A percentile compares a stretch with the other conserved stretches of the same genome.
Evolutionary conservation across 208 protist species (phyloP).

Genomic region (Acanthamoeba sp.): DNA sequence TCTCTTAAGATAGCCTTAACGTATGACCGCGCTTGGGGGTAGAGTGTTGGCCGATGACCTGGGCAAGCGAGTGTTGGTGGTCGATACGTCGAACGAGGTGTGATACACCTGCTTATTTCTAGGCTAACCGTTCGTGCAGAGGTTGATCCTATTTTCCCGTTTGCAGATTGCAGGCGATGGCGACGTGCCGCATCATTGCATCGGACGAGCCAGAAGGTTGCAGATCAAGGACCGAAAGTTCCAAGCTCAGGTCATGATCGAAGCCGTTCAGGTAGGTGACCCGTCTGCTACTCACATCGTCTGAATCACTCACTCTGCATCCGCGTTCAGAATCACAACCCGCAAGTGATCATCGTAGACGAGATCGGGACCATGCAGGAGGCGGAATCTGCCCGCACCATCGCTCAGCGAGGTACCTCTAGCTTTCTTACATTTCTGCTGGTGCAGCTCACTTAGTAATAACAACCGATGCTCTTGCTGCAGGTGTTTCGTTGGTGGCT

Average conservation of each 20-base stretch:
- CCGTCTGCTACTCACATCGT: not conserved
- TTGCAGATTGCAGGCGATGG: slow-evolving; percentile 75
- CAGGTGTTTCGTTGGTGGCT: slow-evolving; percentile 67
- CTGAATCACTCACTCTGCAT: not conserved
- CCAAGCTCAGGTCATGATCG: slow-evolving; percentile 51
- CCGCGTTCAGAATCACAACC: slow-evolving; percentile 69
- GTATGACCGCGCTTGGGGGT: not conserved
- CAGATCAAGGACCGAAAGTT: not conserved
- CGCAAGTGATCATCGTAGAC: slow-evolving; percentile 74
- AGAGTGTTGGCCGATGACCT: slow-evolving; percentile 63
- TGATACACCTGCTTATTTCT: not conserved
- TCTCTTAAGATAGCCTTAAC: not conserved
- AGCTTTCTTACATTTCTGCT: not conserved
- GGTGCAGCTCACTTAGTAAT: not conserved
- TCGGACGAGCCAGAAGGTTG: slow-evolving; percentile 65
- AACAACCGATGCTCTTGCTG: not conserved
- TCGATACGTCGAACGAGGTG: slow-evolving; percentile 73
- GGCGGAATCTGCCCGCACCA: slow-evolving; percentile 67
- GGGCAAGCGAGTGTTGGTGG: slow-evolving; percentile 23
- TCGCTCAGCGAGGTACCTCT: slow-evolving; percentile 59
- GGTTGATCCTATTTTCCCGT: not conserved
- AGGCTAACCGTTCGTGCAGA: not conserved
- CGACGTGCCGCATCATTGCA: slow-evolving; percentile 52
- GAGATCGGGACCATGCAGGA: slow-evolving; percentile 66
- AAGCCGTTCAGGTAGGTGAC: slow-evolving; percentile 47